These are phyloP conservation scores for Nicotiana knightiana DNA, from an alignment of 257 asterid genomes.

Conservation along the genomic window DNA sequence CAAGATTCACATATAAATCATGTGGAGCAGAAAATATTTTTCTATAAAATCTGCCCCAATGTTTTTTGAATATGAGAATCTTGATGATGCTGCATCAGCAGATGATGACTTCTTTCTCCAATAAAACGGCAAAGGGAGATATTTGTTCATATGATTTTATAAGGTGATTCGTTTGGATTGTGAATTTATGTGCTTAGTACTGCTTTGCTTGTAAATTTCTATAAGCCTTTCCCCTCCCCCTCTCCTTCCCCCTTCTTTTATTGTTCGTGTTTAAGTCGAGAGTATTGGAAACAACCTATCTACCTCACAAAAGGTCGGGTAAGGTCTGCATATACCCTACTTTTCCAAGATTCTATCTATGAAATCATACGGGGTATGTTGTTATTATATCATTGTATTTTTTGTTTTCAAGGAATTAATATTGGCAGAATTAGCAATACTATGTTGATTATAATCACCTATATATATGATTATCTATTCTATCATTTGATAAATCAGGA, in stretches of 20 bases:
- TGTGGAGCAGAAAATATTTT: not conserved
- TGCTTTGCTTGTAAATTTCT: not conserved
- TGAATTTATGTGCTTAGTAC: not conserved
- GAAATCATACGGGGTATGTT: too few relatives aligned
- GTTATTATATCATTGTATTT: too few relatives aligned
- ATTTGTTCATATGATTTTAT: not conserved
- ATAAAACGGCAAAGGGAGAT: not conserved
- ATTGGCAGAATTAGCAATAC: not conserved
- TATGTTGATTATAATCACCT: not conserved
- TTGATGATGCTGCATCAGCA: conserved; percentile 46
- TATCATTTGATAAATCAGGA: too few relatives aligned
- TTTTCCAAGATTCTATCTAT: accelerated
- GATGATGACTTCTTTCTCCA: not conserved
- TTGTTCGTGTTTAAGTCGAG: not conserved
- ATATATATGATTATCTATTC: too few relatives aligned
- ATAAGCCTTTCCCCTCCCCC: too few relatives aligned
- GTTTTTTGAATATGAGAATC: conserved; percentile 25
- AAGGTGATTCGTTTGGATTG: not conserved
- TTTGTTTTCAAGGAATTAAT: too few relatives aligned
- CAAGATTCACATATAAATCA: conserved; percentile 21
- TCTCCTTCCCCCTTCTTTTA: too few relatives aligned
- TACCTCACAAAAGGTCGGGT: too few relatives aligned
- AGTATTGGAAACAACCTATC: too few relatives aligned
- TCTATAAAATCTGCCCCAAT: not conserved
- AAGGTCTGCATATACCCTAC: too few relatives aligned